Evolutionary conservation across 1,139 yeast species (phyloP), one percentile per base, ranked within the genome.

Genomic region (Scheffersomyces lignicola): DNA sequence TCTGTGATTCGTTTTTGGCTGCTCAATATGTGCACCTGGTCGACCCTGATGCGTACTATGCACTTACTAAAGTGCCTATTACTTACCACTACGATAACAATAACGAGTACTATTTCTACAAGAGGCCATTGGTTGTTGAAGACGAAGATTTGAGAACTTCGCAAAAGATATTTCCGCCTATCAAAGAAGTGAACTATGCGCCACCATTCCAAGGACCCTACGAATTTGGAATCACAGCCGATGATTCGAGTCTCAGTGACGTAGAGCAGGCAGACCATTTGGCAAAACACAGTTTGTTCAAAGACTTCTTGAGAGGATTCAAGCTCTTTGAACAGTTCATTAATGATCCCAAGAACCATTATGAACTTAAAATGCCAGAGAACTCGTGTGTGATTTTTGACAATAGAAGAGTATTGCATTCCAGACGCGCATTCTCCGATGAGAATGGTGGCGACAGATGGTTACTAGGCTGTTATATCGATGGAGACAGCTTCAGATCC

Each of bases 141-240:
- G 78, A 78, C 37, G 66, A 65, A 5, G 57, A 54, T 15, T 60
- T 24, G 6, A 32, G 18, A 5, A 20, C 60, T 25, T 48, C 54
- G 1, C 43, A 44, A 7, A 51, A 66, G 1, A 62, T 60, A 8
- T 49, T 63, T 32, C 65, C 65, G 7, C 54, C 56, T 26, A 75
- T 83, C 39, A 73, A 74, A 42, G 80, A 73, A 33, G 75, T 84
- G 23, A 84, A 83, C 50, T 86, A 85, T 53, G 79, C 94, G 2
- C 95, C 95, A 1, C 94, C 94, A 9, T 86, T 84, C 64, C 95
- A 86, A 51, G 94, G 88, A 0, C 94, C 94, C 0, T 76, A 80
- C 42, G 89, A 83, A 40, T 57, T 62, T 42, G 80, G 80, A 15
- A 63, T 75, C 17, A 62, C 68, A 21, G 58, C 56, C 31, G 58